phyloP scores from a whole-genome alignment of 2,329 filamentous ascomycete genomes.

The Alternaria sp. region DNA sequence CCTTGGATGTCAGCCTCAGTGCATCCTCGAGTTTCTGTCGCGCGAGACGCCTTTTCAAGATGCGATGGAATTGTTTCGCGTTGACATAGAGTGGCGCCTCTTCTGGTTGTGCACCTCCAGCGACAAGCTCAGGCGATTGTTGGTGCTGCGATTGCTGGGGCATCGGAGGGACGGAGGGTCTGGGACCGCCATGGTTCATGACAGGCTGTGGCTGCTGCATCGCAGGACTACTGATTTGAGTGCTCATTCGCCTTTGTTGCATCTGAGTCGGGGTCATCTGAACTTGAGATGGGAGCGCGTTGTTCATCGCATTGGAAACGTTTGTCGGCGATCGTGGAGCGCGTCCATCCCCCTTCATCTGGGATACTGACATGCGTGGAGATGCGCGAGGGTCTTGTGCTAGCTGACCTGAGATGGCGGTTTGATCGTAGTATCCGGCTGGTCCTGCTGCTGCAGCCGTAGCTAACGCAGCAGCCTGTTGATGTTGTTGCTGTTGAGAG shows the following conservation, averaged over 20 bases:
- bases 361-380: slow-evolving; percentile 73
- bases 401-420: slow-evolving; percentile 66
- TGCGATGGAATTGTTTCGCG: slow-evolving; percentile 97
- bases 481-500: slow-evolving; percentile 88
- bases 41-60: slow-evolving; percentile 90
- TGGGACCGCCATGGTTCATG: slow-evolving; percentile 70
- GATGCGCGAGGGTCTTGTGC: slow-evolving; percentile 66
- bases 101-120: slow-evolving; percentile 69
- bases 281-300: slow-evolving; percentile 46
- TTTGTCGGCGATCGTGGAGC: slow-evolving; percentile 78
- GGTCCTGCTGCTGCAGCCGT: slow-evolving; percentile 91
- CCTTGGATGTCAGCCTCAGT: slow-evolving; percentile 88
- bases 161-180: slow-evolving; percentile 59
- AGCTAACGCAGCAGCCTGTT: slow-evolving; percentile 91
- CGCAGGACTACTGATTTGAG: slow-evolving; percentile 50
- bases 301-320: slow-evolving; percentile 65
- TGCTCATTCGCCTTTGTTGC: slow-evolving; percentile 51
- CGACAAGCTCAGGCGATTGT: slow-evolving; percentile 80
- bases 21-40: slow-evolving; percentile 94
- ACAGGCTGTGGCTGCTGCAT: slow-evolving; percentile 76
- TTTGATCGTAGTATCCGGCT: slow-evolving; percentile 66
- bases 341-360: slow-evolving; percentile 70
- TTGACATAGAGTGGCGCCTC: slow-evolving; percentile 98
- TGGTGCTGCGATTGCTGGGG: slow-evolving; percentile 69
- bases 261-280: slow-evolving; percentile 48